A percentile compares a stretch with the other conserved stretches of the same genome.
phyloP scores from a whole-genome alignment of 306 rosid species.

The Gastrolobium bilobum region DNA sequence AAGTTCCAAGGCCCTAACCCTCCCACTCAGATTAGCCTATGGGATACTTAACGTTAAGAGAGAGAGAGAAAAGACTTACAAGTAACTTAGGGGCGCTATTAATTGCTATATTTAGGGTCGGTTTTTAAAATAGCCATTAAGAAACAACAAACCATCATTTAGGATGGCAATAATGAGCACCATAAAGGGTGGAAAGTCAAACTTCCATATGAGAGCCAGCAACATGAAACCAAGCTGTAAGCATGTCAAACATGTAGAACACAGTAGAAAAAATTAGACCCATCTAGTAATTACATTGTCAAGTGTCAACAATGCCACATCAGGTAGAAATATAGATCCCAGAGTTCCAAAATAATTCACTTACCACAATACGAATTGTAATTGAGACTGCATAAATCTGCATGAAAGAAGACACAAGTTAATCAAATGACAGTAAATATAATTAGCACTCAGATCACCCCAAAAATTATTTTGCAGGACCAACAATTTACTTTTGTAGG shows the following conservation, averaged over 20 bases:
- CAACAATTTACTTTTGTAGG: too few species aligned
- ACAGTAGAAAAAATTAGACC: slow-evolving; percentile 40
- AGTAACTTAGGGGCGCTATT: too few species aligned
- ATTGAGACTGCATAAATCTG: slow-evolving; percentile 99
- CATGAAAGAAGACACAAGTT: slow-evolving; percentile 41
- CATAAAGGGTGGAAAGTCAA: slow-evolving; percentile 99
- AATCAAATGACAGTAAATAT: slow-evolving; percentile 14
- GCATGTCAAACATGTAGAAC: slow-evolving; percentile 44
- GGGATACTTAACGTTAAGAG: too few species aligned
- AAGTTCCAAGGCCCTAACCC: neutral
- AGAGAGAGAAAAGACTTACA: too few species aligned
- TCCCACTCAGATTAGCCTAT: neutral
- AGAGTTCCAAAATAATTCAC: slow-evolving; percentile 43
- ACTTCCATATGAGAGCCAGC: slow-evolving; percentile 94
- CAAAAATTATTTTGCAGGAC: slow-evolving; percentile 1
- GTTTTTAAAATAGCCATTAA: too few species aligned
- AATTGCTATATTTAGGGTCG: too few species aligned
- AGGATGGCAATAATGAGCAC: slow-evolving; percentile 97
- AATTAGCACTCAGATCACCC: slow-evolving; percentile 12
- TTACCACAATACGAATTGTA: slow-evolving; percentile 98
- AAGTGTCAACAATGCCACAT: slow-evolving; percentile 15
- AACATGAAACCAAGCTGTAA: slow-evolving; percentile 99
- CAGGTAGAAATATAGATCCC: slow-evolving; percentile 27
- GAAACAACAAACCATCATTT: slow-evolving; percentile 83
- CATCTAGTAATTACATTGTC: slow-evolving; percentile 19